Conservation (phyloP, 2,329 filamentous ascomycete species). For the Claviceps cyperi region DNA sequence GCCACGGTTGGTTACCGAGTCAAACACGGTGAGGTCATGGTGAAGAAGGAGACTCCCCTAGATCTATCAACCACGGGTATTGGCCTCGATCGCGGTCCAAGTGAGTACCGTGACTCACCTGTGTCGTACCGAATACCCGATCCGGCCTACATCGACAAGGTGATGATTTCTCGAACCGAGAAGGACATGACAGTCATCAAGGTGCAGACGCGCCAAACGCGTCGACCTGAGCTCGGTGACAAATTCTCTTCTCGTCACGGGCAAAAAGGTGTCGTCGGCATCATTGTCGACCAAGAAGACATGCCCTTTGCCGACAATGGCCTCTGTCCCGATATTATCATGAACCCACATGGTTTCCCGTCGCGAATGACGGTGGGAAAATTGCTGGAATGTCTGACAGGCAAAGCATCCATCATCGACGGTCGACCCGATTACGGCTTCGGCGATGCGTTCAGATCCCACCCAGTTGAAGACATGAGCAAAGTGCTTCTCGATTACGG, state of each 20-base stretch:
- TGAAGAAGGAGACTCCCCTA: slow-evolving; percentile 77
- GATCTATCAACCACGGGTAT: slow-evolving; percentile 63
- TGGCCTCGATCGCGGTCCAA: slow-evolving; percentile 48
- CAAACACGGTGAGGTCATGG: slow-evolving; percentile 66
- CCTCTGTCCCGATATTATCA: slow-evolving; percentile 95
- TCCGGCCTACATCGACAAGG: slow-evolving; percentile 85
- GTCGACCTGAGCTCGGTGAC: slow-evolving; percentile 87
- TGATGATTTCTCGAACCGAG: slow-evolving; percentile 84
- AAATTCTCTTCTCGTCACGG: slow-evolving; percentile 98
- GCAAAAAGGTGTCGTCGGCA: slow-evolving; percentile 93
- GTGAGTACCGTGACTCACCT: slow-evolving; percentile 51
- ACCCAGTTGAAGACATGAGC: slow-evolving; percentile 81
- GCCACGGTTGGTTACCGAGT: slow-evolving; percentile 75
- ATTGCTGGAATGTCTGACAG: slow-evolving; percentile 85
- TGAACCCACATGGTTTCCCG: slow-evolving; percentile 99
- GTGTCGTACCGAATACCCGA: slow-evolving; percentile 74
- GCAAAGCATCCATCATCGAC: slow-evolving; percentile 79
- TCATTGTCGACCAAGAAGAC: slow-evolving; percentile 92
- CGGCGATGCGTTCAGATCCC: slow-evolving; percentile 64
- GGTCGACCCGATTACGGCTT: slow-evolving; percentile 79
- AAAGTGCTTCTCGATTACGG: slow-evolving; percentile 71
- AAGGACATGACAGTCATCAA: slow-evolving; percentile 79
- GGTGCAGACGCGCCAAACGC: slow-evolving; percentile 89
- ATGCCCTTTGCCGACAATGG: slow-evolving; percentile 90
- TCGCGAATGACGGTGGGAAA: slow-evolving; percentile 99